phyloP scores from a whole-genome alignment of 805 yeast species.

The Wickerhamiella qilinensis region DNA sequence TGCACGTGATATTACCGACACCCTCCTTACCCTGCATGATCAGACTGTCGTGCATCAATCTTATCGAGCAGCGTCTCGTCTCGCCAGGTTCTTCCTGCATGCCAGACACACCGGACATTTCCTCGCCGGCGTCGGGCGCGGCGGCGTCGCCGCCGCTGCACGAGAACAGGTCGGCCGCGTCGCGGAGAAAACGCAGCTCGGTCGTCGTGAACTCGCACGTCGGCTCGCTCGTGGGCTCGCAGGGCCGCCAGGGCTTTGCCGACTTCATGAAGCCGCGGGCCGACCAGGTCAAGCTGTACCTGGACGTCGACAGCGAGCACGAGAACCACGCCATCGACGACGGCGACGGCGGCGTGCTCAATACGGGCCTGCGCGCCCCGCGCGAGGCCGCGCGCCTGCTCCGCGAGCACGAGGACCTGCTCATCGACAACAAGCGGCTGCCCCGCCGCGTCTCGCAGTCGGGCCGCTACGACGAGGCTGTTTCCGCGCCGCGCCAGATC shows the following conservation, averaged over 20 bases:
- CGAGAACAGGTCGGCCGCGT: too few relatives aligned
- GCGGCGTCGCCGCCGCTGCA: too few relatives aligned
- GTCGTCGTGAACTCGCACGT: background rate
- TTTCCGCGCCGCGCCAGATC: too few relatives aligned
- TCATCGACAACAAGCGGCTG: conserved; percentile 10
- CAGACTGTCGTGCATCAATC: too few relatives aligned
- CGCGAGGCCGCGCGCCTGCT: conserved; percentile 17
- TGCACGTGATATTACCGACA: too few relatives aligned
- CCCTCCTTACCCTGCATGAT: too few relatives aligned
- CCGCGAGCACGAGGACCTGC: conserved; percentile 18
- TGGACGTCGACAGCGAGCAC: conserved; percentile 4
- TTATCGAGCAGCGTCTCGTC: too few relatives aligned
- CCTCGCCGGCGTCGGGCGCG: too few relatives aligned
- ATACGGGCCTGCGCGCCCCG: conserved; percentile 17
- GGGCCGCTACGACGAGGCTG: background rate
- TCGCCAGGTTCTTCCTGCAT: too few relatives aligned
- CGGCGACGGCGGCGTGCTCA: conserved; percentile 15
- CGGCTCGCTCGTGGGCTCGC: conserved; percentile 13
- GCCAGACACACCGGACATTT: too few relatives aligned
- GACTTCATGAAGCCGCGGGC: conserved; percentile 8
- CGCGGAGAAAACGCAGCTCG: background rate
- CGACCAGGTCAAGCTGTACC: background rate
- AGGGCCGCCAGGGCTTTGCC: conserved; percentile 16
- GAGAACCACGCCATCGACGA: conserved; percentile 6
- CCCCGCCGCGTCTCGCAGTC: background rate